These are phyloP conservation scores for Luvunga scandens DNA, from an alignment of 345 rosid genomes.

Conservation along the genomic window DNA sequence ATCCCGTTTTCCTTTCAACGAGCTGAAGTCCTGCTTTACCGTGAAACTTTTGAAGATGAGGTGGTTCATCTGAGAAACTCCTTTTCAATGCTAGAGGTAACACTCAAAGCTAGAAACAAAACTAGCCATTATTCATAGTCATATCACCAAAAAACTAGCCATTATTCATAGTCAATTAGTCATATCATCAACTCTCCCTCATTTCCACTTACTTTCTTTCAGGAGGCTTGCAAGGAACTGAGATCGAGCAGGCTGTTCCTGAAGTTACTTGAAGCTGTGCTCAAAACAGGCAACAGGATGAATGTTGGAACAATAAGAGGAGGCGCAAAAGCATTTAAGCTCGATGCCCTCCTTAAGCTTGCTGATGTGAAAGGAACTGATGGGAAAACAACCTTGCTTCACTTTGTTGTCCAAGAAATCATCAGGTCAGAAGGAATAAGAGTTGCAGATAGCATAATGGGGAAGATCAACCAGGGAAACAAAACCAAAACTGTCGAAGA, in stretches of 20 bases:
- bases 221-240: constrained; percentile 99
- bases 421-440: constrained; percentile 85
- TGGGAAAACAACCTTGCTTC: constrained; percentile 83
- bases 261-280: constrained; percentile 87
- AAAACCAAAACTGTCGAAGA: constrained; percentile 59
- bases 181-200: not conserved
- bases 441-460: constrained; percentile 88
- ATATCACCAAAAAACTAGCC: not conserved
- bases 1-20: constrained; percentile 71
- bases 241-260: constrained; percentile 87
- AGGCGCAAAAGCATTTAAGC: constrained; percentile 94
- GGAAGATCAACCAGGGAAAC: constrained; percentile 66
- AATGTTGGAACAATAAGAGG: constrained; percentile 95
- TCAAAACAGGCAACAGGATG: constrained; percentile 97
- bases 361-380: constrained; percentile 94
- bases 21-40: constrained; percentile 87
- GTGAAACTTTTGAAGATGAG: constrained; percentile 89
- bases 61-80: constrained; percentile 84
- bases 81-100: constrained; percentile 85
- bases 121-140: not conserved
- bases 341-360: constrained; percentile 86
- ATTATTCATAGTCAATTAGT: not conserved
- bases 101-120: constrained; percentile 1
- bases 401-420: constrained; percentile 93
- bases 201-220: not conserved